Percentiles rank a stretch among this genome's conserved stretches.
Evolutionary conservation across 805 yeast genomes (phyloP).

Genomic region (Isabelozyma gotoi): DNA sequence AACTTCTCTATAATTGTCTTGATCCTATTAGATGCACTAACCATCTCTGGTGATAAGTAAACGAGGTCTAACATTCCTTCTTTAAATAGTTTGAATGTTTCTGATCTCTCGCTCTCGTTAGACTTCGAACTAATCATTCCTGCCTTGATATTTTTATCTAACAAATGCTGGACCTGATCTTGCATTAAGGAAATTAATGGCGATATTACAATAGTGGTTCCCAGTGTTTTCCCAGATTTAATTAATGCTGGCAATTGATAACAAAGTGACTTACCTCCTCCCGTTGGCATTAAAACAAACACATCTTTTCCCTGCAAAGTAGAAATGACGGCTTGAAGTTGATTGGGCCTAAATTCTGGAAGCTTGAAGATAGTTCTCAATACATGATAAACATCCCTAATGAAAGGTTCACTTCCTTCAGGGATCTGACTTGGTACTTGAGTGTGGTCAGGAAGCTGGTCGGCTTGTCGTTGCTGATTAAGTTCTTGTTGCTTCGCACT

Average conservation of each 20-base stretch:
- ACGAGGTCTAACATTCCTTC: slow-evolving; percentile 72
- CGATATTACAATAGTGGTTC: slow-evolving; percentile 89
- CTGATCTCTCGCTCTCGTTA: slow-evolving; percentile 58
- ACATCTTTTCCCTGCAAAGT: slow-evolving; percentile 78
- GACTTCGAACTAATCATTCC: slow-evolving; percentile 86
- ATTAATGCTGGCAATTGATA: slow-evolving; percentile 93
- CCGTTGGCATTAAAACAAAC: slow-evolving; percentile 96
- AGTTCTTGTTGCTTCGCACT: slow-evolving; percentile 6
- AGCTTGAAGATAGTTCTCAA: slow-evolving; percentile 63
- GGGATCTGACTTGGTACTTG: slow-evolving; percentile 13
- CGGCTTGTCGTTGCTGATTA: slow-evolving; percentile 6
- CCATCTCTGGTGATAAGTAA: slow-evolving; percentile 94
- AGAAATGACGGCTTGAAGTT: slow-evolving; percentile 81
- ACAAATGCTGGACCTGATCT: slow-evolving; percentile 87
- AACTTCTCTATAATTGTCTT: slow-evolving; percentile 60
- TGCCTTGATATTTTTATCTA: slow-evolving; percentile 68
- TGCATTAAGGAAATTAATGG: slow-evolving; percentile 96
- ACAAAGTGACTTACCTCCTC: slow-evolving; percentile 96
- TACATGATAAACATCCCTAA: slow-evolving; percentile 61
- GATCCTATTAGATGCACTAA: slow-evolving; percentile 69
- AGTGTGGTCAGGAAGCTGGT: slow-evolving; percentile 13
- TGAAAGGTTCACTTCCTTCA: slow-evolving; percentile 53
- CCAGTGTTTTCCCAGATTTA: slow-evolving; percentile 67
- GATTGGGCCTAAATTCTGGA: slow-evolving; percentile 72
- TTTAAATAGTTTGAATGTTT: slow-evolving; percentile 59